These are phyloP conservation scores for Sarcodon aspratus DNA, from an alignment of 768 basidiomycete genomes.

Conservation along the genomic window DNA sequence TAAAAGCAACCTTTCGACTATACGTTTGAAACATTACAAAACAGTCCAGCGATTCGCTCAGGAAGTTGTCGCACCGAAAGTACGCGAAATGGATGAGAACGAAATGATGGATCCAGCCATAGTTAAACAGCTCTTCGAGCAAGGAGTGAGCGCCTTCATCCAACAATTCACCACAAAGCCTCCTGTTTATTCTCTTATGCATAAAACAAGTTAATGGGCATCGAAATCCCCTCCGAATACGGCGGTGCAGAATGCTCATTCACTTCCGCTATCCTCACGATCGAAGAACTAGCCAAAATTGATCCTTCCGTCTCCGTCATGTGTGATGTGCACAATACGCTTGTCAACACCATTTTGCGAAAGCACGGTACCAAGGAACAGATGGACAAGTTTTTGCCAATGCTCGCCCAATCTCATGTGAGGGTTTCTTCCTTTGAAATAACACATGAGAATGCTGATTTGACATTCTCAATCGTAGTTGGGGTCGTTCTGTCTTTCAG, in stretches of 20 bases:
- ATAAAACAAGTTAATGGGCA: slow-evolving; percentile 78
- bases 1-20: background rate
- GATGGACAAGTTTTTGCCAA: slow-evolving; percentile 81
- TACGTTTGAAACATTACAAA: background rate
- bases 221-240: slow-evolving; percentile 77
- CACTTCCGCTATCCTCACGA: slow-evolving; percentile 89
- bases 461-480: slow-evolving; percentile 38
- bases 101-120: slow-evolving; percentile 86
- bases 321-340: slow-evolving; percentile 97
- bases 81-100: slow-evolving; percentile 96
- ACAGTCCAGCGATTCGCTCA: slow-evolving; percentile 80
- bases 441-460: background rate
- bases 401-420: slow-evolving; percentile 70
- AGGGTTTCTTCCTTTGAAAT: slow-evolving; percentile 3
- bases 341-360: slow-evolving; percentile 91
- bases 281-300: slow-evolving; percentile 93
- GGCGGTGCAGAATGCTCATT: slow-evolving; percentile 89
- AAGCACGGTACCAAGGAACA: slow-evolving; percentile 79
- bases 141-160: slow-evolving; percentile 54
- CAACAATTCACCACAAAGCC: background rate
- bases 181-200: background rate
- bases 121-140: slow-evolving; percentile 85
- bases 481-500: slow-evolving; percentile 92
- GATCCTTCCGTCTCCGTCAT: slow-evolving; percentile 95
- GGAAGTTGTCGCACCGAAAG: slow-evolving; percentile 84